Evolutionary conservation across 495 filamentous ascomycete genomes (phyloP), one percentile per base, ranked within the genome.

Genomic region (Hypoxylon perforatum): DNA sequence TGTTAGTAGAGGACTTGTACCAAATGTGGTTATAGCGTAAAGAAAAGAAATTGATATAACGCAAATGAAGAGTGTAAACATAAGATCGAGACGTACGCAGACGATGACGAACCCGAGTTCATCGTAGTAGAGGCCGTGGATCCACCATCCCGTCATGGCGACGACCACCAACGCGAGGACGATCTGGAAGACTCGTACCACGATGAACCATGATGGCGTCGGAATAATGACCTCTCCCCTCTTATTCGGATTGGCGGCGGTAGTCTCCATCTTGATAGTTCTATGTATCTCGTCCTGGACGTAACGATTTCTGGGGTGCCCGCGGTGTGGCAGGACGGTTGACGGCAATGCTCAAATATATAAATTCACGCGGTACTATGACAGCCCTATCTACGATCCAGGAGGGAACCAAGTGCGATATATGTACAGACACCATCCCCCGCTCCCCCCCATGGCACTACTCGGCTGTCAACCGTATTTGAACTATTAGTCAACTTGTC

Each of bases 161-260:
- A 82, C 49, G 17, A 80, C 74, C 35, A 80, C 18, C 35, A 84
- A 54, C 10, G 63, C 50, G 3, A 84, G 56, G 19, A 82, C 60
- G 28, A 76, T 67, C 63, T 84, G 80, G 57, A 77, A 56, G 14
- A 73, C 73, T 56, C 81, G 74, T 21, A 78, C 45, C 2, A 75
- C 65, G 39, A 77, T 75, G 28, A 78, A 71, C 78, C 80, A 79
- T 22, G 54, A 42, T 1, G 81, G 81, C 19, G 77, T 81, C 42
- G 61, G 52, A 48, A 78, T 71, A 47, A 77, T 18, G 14, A 38
- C 33, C 51, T 68, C 25, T 30, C 72, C 72, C 41, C 44, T 61
- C 55, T 51, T 75, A 48, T 50, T 61, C 33, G 66, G 73, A 48
- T 46, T 61, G 21, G 63, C 56, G 8, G 44, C 58, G 35, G 67